phyloP scores from a whole-genome alignment of 495 filamentous ascomycete genomes.

The Tuber microsphaerosporum region DNA sequence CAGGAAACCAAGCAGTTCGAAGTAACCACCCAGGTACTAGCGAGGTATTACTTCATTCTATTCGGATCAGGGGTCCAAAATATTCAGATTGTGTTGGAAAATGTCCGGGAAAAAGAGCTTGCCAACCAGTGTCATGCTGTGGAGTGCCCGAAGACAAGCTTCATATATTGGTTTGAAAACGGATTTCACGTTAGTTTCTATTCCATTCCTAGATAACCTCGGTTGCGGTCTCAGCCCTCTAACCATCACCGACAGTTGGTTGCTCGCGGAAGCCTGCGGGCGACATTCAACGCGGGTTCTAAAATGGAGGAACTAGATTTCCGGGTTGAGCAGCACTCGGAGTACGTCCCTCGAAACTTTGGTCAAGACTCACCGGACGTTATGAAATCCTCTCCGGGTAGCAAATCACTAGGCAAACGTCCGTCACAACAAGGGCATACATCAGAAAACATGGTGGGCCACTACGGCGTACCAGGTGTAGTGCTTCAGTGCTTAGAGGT shows the following conservation, averaged over 20 bases:
- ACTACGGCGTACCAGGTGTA: conserved; percentile 44
- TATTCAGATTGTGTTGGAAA: conserved; percentile 58
- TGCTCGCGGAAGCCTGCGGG: conserved; percentile 48
- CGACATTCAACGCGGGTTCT: conserved; percentile 49
- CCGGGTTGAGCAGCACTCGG: conserved; percentile 47
- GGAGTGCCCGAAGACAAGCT: conserved; percentile 48
- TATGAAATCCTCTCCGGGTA: conserved; percentile 54
- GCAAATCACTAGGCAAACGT: conserved; percentile 51
- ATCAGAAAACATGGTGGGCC: conserved; percentile 50
- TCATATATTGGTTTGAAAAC: conserved; percentile 56
- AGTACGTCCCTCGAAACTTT: conserved; percentile 48
- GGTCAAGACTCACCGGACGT: conserved; percentile 44
- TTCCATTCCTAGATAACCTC: not conserved
- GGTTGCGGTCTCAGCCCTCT: not conserved
- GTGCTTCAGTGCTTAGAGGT: conserved; percentile 53
- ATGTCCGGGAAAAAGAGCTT: conserved; percentile 47
- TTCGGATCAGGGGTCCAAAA: conserved; percentile 60
- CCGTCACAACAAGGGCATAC: conserved; percentile 48
- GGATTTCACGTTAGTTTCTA: conserved; percentile 49
- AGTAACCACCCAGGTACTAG: conserved; percentile 54
- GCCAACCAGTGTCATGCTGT: conserved; percentile 51
- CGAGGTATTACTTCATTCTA: conserved; percentile 59
- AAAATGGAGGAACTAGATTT: conserved; percentile 57
- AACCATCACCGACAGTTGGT: conserved; percentile 46
- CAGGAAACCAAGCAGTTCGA: conserved; percentile 57